phyloP scores from a whole-genome alignment of 1,284 basidiomycete genomes.

The Rhodofomes roseus region DNA sequence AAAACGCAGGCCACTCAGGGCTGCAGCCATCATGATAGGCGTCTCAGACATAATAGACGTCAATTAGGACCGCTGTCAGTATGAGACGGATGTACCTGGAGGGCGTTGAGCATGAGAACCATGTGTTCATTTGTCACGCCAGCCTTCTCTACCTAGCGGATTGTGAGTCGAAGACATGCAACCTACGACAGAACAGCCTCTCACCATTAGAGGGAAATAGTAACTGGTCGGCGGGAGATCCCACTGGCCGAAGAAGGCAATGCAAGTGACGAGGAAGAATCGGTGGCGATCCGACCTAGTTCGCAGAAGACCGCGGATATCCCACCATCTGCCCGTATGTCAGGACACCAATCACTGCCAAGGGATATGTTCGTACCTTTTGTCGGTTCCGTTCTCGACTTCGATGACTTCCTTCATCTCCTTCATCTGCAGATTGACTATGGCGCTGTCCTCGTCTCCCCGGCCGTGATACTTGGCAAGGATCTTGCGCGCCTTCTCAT shows the following conservation, averaged over 20 bases:
- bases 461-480: conserved; percentile 27
- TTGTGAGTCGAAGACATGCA: not conserved
- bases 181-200: not conserved
- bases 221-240: conserved; percentile 22
- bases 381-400: conserved; percentile 38
- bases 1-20: conserved; percentile 18
- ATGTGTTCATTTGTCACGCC: conserved; percentile 21
- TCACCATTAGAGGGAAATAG: conserved; percentile 20
- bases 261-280: conserved; percentile 20
- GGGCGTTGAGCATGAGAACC: conserved; percentile 19
- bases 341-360: not conserved
- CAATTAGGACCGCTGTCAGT: not conserved
- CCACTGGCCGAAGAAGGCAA: conserved; percentile 20
- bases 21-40: conserved; percentile 21
- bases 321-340: conserved; percentile 33
- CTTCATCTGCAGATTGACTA: conserved; percentile 35
- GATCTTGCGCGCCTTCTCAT: conserved; percentile 23
- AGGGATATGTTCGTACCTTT: conserved; percentile 20
- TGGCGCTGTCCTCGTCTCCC: conserved; percentile 20
- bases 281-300: conserved; percentile 20
- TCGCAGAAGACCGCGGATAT: conserved; percentile 25
- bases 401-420: conserved; percentile 43
- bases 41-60: conserved; percentile 5
- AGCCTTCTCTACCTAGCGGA: conserved; percentile 11
- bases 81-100: conserved; percentile 9